Base-by-base conservation (phyloP, 495 filamentous ascomycete genomes). In the Massariosphaeria phaeospora region DNA sequence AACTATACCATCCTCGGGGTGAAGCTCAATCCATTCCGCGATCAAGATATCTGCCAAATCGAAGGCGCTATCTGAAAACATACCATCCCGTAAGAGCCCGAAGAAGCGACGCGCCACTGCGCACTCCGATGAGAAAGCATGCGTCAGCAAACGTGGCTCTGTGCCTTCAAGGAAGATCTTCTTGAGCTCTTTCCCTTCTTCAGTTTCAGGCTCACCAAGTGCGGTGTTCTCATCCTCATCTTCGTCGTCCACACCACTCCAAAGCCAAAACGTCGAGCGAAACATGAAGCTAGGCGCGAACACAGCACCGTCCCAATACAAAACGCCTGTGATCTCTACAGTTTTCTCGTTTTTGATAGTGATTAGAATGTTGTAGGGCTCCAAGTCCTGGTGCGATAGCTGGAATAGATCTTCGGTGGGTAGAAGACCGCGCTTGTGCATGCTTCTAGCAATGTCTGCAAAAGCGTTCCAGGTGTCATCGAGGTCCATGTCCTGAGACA, bases 281-380 rank as follows among this genome's bases (percentile, higher is more conserved):
- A 13, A 44, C 36, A 51, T 15, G 39, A 44, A 58, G 13, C 27
- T 27, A 23, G 55, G 55, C 6, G 36, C 47, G 40, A 44, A 52
- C 2, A 45, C 3, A 2, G 46, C 38, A 5, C 2, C 1, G 34
- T 58, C 46, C 55, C 55, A 58, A 47, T 58, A 46, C 2, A 58
- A 9, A 17, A 58, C 21, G 11, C 55, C 55, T 1, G 31, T 45
- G 23, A 58, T 52, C 2, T 38, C 20, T 11, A 58, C 36, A 2
- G 35, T 36, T 15, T 13, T 1, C 2, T 51, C 39, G 17, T 51
- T 15, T 10, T 2, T 6, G 13, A 48, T 25, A 4, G 25, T 29
- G 2, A 34, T 47, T 3, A 58, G 36, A 4, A 58, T 2, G 55
- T 58, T 58, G 17, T 24, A 24, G 12, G 20, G 1, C 13, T 34